Evolutionary conservation across 176 grass and related monocot species (phyloP), one percentile per base, ranked within the genome.

Genomic region (Lolium perenne): DNA sequence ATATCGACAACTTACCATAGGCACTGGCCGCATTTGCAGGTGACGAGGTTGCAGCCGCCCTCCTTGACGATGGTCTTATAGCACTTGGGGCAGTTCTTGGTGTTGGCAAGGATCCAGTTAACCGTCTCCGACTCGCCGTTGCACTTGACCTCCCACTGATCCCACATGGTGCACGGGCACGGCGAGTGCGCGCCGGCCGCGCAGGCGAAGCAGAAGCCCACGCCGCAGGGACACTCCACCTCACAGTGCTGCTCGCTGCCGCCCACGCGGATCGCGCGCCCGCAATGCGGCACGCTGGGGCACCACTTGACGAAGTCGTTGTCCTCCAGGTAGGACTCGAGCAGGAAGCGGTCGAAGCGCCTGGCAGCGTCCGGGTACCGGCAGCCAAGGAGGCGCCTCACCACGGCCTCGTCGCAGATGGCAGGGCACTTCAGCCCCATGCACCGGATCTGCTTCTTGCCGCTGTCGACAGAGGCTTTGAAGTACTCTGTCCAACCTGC

Each of bases 1-100:
- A 43, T 43, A 29, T 29, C 29, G 40, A 41, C 41, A 50, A 4
- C 66, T 49, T 76, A 91, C 89, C 89, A 91, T 25, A 91, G 66
- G 50, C 8, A 1, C 64, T 91, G 89, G 25, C 81, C 81, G 25
- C 89, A 91, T 0, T 7, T 51, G 82, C 89, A 91, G 10, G 7
- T 54, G 45, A 91, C 82, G 1, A 62, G 77, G 77, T 91, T 91
- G 69, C 89, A 91, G 41, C 89, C 86, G 16, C 10, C 86, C 4
- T 71, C 48, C 81, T 87, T 81, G 57, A 55, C 2, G 78, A 87
- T 87, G 78, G 85, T 57, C 21, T 79, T 86, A 60, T 26, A 13
- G 48, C 80, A 88, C 12, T 76, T 82, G 57, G 86, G 79, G 86
- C 86, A 88, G 51, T 21, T 46, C 29, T 88, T 88, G 17, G 72